Conservation (phyloP, 2,329 filamentous ascomycete genomes). For the Scleromitrula shiraiana region DNA sequence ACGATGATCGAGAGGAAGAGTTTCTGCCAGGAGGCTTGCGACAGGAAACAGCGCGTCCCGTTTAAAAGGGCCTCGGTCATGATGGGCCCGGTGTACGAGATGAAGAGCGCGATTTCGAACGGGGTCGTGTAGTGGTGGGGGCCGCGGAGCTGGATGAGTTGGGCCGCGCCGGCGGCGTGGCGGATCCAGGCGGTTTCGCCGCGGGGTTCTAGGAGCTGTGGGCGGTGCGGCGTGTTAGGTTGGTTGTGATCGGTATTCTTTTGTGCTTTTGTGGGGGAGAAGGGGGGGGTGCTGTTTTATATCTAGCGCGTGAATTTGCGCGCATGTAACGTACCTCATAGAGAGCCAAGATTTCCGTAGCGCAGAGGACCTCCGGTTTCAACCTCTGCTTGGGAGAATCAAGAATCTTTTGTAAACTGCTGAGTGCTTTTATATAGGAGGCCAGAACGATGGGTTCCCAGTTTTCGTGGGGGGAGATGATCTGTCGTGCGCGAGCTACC, state of each 20-base stretch:
- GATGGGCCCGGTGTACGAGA: constrained; percentile 30
- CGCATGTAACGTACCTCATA: constrained; percentile 16
- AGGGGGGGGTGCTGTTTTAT: no score
- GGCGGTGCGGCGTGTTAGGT: no score
- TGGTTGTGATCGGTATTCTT: constrained; percentile 16
- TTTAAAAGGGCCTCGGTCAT: constrained; percentile 23
- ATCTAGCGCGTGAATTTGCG: neutral
- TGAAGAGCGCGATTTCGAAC: constrained; percentile 32
- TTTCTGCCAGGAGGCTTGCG: constrained; percentile 17
- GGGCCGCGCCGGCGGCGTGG: constrained; percentile 29
- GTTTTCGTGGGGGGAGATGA: constrained; percentile 16
- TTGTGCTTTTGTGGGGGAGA: no score
- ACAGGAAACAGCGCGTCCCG: constrained; percentile 20
- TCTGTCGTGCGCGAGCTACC: constrained; percentile 22
- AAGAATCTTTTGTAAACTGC: constrained; percentile 20
- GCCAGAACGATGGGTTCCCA: constrained; percentile 15
- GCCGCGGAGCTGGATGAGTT: constrained; percentile 28
- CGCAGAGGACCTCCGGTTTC: constrained; percentile 22
- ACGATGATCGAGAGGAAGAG: constrained; percentile 18
- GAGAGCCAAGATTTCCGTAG: constrained; percentile 21
- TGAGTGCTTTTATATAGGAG: constrained; percentile 20
- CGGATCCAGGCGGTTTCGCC: constrained; percentile 28
- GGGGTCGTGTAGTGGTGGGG: constrained; percentile 28
- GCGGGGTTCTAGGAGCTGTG: constrained; percentile 29
- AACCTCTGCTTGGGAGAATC: constrained; percentile 18